These are phyloP conservation scores for Aspergillus kassunensis DNA, from an alignment of 495 filamentous ascomycete species.

Conservation along the genomic window DNA sequence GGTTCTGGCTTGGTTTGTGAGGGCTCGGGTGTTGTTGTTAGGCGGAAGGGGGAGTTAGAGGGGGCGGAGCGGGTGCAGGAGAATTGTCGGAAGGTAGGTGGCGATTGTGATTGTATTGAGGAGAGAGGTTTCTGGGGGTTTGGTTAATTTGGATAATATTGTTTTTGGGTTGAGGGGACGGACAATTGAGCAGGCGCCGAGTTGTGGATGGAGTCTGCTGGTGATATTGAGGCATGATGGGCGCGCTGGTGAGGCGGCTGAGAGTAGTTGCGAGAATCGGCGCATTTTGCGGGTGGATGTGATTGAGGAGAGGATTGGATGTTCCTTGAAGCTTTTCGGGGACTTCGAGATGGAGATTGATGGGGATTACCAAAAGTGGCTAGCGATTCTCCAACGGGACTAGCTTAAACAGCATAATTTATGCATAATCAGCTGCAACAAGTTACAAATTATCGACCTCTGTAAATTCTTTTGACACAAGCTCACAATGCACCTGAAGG, in stretches of 20 bases:
- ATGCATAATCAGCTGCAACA: too few relatives aligned
- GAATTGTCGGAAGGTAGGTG: background rate
- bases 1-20: background rate
- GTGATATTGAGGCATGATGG: background rate
- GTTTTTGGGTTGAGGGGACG: too few relatives aligned
- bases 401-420: too few relatives aligned
- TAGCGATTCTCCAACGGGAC: background rate
- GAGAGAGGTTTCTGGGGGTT: background rate
- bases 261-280: background rate
- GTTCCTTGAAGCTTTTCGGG: constrained; percentile 4
- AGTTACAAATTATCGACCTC: too few relatives aligned
- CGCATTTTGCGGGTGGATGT: background rate
- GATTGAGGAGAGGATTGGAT: background rate
- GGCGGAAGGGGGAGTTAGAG: constrained; percentile 32
- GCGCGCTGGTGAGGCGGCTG: background rate
- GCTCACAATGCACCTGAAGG: too few relatives aligned
- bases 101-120: background rate
- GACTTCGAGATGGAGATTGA: background rate
- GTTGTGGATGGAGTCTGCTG: background rate
- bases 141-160: background rate
- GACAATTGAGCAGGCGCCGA: background rate
- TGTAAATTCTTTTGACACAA: too few relatives aligned
- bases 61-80: constrained; percentile 10
- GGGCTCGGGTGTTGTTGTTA: constrained; percentile 21
- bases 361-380: background rate